Base-by-base conservation (phyloP, 371 early-diverging fungal genomes). In the Conidiobolus incongruus region DNA sequence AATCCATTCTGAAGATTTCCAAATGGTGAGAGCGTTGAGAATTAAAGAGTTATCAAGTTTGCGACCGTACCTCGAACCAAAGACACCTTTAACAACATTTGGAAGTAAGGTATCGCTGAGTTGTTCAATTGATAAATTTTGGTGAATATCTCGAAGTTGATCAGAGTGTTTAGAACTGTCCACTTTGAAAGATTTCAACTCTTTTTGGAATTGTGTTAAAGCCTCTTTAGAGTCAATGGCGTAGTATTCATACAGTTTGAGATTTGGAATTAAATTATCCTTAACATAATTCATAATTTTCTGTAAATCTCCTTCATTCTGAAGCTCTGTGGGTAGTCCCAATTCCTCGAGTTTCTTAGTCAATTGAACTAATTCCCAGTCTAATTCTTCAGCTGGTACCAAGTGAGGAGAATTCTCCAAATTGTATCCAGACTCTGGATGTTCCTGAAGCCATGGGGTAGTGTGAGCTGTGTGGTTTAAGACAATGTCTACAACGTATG, bases 381-480 rank as follows among this genome's bases (percentile, higher is more conserved):
- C 97, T 17, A 96, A 53, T 47, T 90, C 93, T 58, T 72, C 91
- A 1, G 97, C 94, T 24, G 87, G 70, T 16, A 77, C 68, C 33
- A 96, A 62, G 57, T 96, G 90, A 28, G 97, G 97, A 2, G 92
- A 80, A 47, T 87, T 96, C 42, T 75, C 61, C 33, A 96, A 57
- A 47, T 92, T 96, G 55, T 91, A 96, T 4, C 93, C 90, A 42
- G 91, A 85, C 57, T 94, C 94, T 2, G 97, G 97, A 55, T 94
- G 94, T 23, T 85, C 72, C 48, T 73, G 59, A 21, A 96, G 69
- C 81, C 91, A 96, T 4, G 53, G 61, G 10, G 82, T 79, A 53
- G 91, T 80, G 57, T 73, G 66, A 22, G 93, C 83, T 5, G 93
- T 94, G 54, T 96, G 97, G 61, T 96, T 96, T 90, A 90, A 94